Percentiles rank a stretch among this genome's conserved stretches.
Evolutionary conservation across 768 basidiomycete species (phyloP).

Genomic region (Clavaria fumosa): DNA sequence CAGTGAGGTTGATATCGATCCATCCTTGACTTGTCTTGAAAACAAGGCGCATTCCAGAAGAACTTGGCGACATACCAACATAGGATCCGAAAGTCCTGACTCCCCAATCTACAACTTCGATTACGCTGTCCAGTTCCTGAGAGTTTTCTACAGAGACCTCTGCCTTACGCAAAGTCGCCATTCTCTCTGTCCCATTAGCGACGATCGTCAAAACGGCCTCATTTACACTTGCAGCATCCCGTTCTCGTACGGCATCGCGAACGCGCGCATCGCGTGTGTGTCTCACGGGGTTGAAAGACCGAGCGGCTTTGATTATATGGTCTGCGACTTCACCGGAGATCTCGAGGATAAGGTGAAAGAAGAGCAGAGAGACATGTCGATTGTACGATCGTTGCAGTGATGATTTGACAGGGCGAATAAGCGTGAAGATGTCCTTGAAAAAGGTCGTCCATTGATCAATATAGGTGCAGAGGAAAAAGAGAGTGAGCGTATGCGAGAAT

Average conservation of each 20-base stretch:
- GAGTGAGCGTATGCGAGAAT: slow-evolving; percentile 78
- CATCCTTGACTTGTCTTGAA: slow-evolving; percentile 43
- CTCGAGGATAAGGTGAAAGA: slow-evolving; percentile 86
- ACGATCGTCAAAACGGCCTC: slow-evolving; percentile 77
- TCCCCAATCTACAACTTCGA: slow-evolving; percentile 87
- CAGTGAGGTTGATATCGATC: slow-evolving; percentile 94
- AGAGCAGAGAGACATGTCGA: slow-evolving; percentile 70
- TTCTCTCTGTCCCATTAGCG: slow-evolving; percentile 48
- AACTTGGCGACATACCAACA: slow-evolving; percentile 51
- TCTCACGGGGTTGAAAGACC: slow-evolving; percentile 52
- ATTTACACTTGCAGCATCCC: slow-evolving; percentile 77
- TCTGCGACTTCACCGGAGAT: slow-evolving; percentile 97
- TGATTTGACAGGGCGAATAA: slow-evolving; percentile 49
- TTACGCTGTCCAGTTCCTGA: slow-evolving; percentile 37
- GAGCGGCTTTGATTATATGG: slow-evolving; percentile 79
- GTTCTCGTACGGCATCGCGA: slow-evolving; percentile 78
- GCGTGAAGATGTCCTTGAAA: slow-evolving; percentile 61
- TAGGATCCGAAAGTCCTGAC: slow-evolving; percentile 86
- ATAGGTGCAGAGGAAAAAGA: slow-evolving; percentile 82
- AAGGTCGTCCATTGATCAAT: slow-evolving; percentile 75
- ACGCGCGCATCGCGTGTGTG: slow-evolving; percentile 73
- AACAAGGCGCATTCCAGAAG: not conserved
- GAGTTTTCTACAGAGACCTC: slow-evolving; percentile 26
- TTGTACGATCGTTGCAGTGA: slow-evolving; percentile 50
- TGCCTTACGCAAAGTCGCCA: slow-evolving; percentile 35